Conservation (phyloP, 495 filamentous ascomycete genomes). For the Paragyromitra xinjiangensis region DNA sequence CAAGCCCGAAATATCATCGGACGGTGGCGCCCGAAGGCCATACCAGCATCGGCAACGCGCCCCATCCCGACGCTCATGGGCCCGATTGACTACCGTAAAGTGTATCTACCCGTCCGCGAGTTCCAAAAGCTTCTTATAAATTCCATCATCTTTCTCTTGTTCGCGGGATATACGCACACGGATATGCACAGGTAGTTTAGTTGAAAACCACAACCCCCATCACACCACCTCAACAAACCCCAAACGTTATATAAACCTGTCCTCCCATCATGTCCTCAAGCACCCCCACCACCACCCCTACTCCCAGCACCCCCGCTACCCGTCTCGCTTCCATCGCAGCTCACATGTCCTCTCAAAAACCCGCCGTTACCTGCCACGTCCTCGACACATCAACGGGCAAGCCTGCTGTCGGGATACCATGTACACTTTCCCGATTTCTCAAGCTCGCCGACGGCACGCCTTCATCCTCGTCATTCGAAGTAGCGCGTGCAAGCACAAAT, state of each 20-base stretch:
- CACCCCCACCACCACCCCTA: not conserved
- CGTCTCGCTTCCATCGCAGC: constrained; percentile 44
- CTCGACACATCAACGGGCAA: constrained; percentile 68
- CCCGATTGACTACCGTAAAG: not conserved
- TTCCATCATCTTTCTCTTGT: not conserved
- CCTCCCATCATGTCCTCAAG: not conserved
- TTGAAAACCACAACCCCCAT: constrained; percentile 13
- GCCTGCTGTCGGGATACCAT: constrained; percentile 80
- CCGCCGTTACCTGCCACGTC: constrained; percentile 71
- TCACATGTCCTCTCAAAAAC: constrained; percentile 58
- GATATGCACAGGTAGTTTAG: constrained; percentile 17
- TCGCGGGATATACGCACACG: not conserved
- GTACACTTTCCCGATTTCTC: constrained; percentile 71
- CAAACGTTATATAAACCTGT: constrained; percentile 7
- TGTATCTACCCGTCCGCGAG: not conserved
- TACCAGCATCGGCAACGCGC: not conserved
- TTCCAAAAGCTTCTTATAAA: not conserved
- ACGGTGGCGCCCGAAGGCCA: constrained; percentile 1
- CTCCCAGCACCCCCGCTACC: not conserved
- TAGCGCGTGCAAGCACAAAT: constrained; percentile 76
- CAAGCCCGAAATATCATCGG: not conserved
- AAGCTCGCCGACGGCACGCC: constrained; percentile 57
- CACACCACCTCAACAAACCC: not conserved
- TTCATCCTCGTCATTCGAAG: constrained; percentile 56
- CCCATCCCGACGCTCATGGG: not conserved